Evolutionary conservation across 2,329 filamentous ascomycete genomes (phyloP).

Genomic region (Talaromyces sp.): DNA sequence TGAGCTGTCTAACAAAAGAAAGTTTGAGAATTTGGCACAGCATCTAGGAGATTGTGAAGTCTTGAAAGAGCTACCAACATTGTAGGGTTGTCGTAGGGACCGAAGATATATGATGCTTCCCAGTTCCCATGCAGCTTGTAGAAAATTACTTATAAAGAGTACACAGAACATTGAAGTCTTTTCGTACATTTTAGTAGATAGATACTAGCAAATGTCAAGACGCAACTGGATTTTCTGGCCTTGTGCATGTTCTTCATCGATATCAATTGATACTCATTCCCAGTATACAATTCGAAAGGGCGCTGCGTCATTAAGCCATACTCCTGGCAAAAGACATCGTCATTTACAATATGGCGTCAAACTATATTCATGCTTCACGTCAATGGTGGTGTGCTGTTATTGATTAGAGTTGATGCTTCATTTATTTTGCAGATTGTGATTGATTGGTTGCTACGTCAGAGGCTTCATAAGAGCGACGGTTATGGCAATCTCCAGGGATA

Average conservation of each 20-base stretch:
- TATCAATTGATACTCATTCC: neutral
- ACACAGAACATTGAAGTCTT: neutral
- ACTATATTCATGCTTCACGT: neutral
- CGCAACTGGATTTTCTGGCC: neutral
- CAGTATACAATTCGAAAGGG: neutral
- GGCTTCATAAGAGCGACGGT: conserved; percentile 1
- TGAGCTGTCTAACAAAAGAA: neutral
- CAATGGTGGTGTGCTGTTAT: neutral
- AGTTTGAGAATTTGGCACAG: neutral
- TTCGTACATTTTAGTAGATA: neutral
- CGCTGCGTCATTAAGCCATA: neutral
- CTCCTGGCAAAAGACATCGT: neutral
- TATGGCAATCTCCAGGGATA: neutral
- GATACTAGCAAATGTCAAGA: neutral
- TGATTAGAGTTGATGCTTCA: neutral
- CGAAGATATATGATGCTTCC: neutral
- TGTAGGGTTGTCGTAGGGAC: neutral
- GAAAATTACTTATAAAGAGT: neutral
- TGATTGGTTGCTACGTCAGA: conserved; percentile 5
- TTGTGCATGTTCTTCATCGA: neutral
- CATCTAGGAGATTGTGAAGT: neutral
- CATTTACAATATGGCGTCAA: neutral
- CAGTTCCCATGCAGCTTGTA: neutral
- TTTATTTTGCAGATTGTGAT: neutral
- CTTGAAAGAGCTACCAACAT: neutral